phyloP scores from a whole-genome alignment of 139 green algal species.

The Chlorella sp. region DNA sequence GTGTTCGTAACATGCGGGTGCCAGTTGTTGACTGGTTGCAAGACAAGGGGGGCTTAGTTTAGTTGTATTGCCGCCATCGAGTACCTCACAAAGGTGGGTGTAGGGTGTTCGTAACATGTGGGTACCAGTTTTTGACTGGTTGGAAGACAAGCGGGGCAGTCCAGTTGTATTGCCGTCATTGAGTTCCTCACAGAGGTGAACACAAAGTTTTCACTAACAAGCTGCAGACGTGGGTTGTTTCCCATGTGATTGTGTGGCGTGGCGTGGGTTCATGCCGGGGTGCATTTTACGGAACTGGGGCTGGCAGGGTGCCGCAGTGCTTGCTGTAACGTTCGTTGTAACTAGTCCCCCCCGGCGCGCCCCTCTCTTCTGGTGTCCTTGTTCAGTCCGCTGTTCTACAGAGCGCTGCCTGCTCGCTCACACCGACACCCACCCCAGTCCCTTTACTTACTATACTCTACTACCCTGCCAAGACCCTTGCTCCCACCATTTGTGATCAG shows the following conservation, averaged over 20 bases:
- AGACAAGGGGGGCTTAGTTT: not conserved
- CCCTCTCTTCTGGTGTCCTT: not conserved
- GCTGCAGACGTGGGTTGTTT: no score
- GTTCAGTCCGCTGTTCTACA: no score
- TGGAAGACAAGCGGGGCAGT: not conserved
- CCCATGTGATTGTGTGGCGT: not conserved
- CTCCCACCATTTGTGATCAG: no score
- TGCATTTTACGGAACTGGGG: no score
- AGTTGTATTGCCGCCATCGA: conserved; percentile 50
- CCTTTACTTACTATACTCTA: no score
- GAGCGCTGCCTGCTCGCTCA: no score
- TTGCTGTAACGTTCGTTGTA: no score
- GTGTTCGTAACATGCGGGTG: not conserved
- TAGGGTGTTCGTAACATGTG: not conserved
- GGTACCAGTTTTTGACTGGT: not conserved
- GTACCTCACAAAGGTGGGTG: conserved; percentile 62
- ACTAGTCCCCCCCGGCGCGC: not conserved
- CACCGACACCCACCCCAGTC: no score
- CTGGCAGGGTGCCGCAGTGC: no score
- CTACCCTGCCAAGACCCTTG: no score
- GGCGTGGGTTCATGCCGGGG: not conserved
- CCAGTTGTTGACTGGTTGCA: not conserved
- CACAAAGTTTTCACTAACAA: no score
- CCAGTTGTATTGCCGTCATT: conserved; percentile 31
- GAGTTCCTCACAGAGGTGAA: conserved; percentile 69